phyloP scores from a whole-genome alignment of 352 stramenopile genomes.

The Globisporangium barbulae region DNA sequence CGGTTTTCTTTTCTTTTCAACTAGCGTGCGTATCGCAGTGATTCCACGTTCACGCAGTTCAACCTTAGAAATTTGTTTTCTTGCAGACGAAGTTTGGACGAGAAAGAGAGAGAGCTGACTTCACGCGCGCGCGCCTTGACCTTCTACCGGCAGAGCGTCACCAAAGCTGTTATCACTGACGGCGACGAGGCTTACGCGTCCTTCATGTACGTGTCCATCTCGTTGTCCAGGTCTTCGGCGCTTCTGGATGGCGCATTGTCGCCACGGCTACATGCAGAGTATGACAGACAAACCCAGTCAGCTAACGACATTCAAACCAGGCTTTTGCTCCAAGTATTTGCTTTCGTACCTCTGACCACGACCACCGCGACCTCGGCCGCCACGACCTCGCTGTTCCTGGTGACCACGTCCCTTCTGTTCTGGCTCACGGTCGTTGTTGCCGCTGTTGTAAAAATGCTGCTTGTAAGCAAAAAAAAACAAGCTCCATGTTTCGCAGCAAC shows the following conservation, averaged over 20 bases:
- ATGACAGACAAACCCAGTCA: neutral
- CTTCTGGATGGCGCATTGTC: slow-evolving; percentile 41
- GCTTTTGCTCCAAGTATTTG: neutral
- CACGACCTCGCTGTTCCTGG: slow-evolving; percentile 15
- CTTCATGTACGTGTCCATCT: slow-evolving; percentile 89
- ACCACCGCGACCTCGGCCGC: slow-evolving; percentile 32
- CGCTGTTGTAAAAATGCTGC: slow-evolving; percentile 16
- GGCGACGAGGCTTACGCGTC: slow-evolving; percentile 42
- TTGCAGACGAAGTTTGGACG: neutral
- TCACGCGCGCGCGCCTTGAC: neutral
- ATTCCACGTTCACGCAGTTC: neutral
- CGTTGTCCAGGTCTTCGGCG: slow-evolving; percentile 69
- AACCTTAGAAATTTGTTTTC: neutral
- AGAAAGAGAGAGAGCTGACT: neutral
- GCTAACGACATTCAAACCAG: no score
- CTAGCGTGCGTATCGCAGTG: neutral
- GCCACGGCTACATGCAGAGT: slow-evolving; percentile 24
- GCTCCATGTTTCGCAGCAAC: neutral
- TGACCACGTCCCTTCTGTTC: slow-evolving; percentile 33
- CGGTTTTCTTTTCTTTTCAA: neutral
- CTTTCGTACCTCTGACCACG: slow-evolving; percentile 10
- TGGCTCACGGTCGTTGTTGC: slow-evolving; percentile 21
- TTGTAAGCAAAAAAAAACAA: slow-evolving; percentile 1
- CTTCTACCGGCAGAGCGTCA: slow-evolving; percentile 2
- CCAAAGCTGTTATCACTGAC: neutral